Evolutionary conservation across 148 eudicot species (phyloP).

Genomic region (Persicaria maculosa): DNA sequence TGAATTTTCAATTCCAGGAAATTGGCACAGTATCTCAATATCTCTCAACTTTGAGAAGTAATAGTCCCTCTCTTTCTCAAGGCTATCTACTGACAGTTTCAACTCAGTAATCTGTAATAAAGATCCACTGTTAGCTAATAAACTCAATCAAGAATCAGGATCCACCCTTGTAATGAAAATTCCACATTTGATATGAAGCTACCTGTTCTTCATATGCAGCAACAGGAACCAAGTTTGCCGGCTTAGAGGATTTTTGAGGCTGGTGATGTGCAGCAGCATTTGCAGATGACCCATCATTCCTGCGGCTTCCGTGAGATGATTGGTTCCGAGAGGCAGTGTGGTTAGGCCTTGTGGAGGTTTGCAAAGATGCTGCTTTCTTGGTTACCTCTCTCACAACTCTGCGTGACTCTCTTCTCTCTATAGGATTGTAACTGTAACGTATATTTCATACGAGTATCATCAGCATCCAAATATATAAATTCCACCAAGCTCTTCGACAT

Average conservation of each 20-base stretch:
- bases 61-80: slow-evolving; percentile 95
- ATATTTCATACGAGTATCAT: not conserved
- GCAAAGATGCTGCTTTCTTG: slow-evolving; percentile 46
- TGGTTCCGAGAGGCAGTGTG: slow-evolving; percentile 33
- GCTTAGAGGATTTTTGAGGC: slow-evolving; percentile 36
- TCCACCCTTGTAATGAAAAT: not conserved
- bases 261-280: slow-evolving; percentile 29
- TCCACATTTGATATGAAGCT: not conserved
- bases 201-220: slow-evolving; percentile 79
- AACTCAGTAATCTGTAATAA: slow-evolving; percentile 70
- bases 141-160: not conserved
- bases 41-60: slow-evolving; percentile 95
- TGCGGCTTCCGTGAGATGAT: slow-evolving; percentile 49
- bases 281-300: slow-evolving; percentile 35
- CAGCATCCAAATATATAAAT: not conserved
- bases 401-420: slow-evolving; percentile 77
- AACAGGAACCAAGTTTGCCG: slow-evolving; percentile 34
- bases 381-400: slow-evolving; percentile 70
- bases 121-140: slow-evolving; percentile 1
- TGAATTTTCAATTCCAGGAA: slow-evolving; percentile 61
- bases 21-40: slow-evolving; percentile 83
- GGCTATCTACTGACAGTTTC: slow-evolving; percentile 84
- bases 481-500: not conserved
- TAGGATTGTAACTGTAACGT: slow-evolving; percentile 61
- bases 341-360: slow-evolving; percentile 37